Base-by-base conservation (phyloP, 2,329 filamentous ascomycete species). In the Sclerotinia nivalis region DNA sequence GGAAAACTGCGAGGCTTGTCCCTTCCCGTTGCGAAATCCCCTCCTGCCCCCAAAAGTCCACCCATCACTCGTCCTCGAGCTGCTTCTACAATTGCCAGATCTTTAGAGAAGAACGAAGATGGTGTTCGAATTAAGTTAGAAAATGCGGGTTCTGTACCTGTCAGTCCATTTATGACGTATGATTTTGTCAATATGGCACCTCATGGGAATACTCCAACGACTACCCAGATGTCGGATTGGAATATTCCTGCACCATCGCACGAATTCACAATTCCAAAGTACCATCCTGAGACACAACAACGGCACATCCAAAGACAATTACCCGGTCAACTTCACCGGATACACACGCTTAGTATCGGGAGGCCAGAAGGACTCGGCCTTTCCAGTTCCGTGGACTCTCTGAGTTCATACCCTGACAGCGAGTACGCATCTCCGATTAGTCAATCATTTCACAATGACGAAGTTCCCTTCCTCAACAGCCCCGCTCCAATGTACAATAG, bases 1-100 rank as follows among this genome's bases (percentile, higher is more conserved):
- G 95, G 95, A 78, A 98, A 98, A 84, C 88, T 98, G 73, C 89
- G 95, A 72, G 95, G 95, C 52, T 85, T 97, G 75, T 94, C 94
- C 69, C 84, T 97, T 70, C 88, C 88, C 70, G 85, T 90, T 72
- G 88, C 87, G 69, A 89, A 88, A 78, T 86, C 86, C 22, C 80
- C 85, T 31, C 82, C 84, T 2, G 80, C 81, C 3, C 80, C 83
- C 10, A 77, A 73, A 68, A 79, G 77, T 66, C 77, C 77, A 20
- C 73, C 76, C n/a, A 54, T 70, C 31, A 72, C 71, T 43, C 73
- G 77, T 66, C 74, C 74, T 37, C 74, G 77, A 72, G 75, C 77
- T 13, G 66, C 72, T 7, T 76, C 78, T 9, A 75, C 74, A 22
- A 70, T 74, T 31, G 71, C 76, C 28, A 71, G 72, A 43, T 45